These are phyloP conservation scores for Aspergillus brunneoviolaceus DNA, from an alignment of 2,329 filamentous ascomycete genomes.

Conservation along the genomic window DNA sequence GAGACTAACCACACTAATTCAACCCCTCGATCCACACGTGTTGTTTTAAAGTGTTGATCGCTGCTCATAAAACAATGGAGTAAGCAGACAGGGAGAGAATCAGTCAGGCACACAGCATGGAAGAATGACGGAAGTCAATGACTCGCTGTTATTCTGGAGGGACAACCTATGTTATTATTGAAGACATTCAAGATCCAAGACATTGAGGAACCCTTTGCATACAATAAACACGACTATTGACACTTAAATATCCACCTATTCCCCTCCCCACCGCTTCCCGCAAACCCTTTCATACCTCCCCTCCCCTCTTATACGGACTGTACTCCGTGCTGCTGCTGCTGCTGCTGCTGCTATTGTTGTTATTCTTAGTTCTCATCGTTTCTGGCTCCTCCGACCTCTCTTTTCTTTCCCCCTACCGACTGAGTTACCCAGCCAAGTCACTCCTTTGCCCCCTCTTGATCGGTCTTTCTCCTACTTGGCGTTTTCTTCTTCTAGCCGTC, in stretches of 20 bases:
- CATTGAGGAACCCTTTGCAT: background rate
- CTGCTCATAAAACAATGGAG: background rate
- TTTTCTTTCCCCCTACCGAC: background rate
- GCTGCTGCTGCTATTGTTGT: background rate
- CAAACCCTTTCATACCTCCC: too few species aligned
- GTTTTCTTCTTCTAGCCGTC: background rate
- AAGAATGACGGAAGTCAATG: background rate
- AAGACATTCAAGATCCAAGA: background rate
- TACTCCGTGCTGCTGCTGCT: too few species aligned
- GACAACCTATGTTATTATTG: background rate
- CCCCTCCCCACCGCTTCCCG: background rate
- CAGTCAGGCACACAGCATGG: background rate
- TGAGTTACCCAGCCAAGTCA: background rate
- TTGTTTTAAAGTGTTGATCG: background rate
- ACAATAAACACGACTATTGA: background rate
- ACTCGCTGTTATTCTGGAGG: background rate
- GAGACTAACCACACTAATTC: constrained; percentile 1
- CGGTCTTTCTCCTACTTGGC: background rate
- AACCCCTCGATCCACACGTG: constrained; percentile 7
- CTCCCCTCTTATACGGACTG: too few species aligned
- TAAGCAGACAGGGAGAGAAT: background rate
- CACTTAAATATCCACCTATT: background rate
- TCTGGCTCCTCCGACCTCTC: background rate
- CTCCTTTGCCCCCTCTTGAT: background rate
- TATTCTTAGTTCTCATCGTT: background rate